These are phyloP conservation scores for Pythium brassicae DNA, from an alignment of 352 stramenopile genomes.

Conservation along the genomic window DNA sequence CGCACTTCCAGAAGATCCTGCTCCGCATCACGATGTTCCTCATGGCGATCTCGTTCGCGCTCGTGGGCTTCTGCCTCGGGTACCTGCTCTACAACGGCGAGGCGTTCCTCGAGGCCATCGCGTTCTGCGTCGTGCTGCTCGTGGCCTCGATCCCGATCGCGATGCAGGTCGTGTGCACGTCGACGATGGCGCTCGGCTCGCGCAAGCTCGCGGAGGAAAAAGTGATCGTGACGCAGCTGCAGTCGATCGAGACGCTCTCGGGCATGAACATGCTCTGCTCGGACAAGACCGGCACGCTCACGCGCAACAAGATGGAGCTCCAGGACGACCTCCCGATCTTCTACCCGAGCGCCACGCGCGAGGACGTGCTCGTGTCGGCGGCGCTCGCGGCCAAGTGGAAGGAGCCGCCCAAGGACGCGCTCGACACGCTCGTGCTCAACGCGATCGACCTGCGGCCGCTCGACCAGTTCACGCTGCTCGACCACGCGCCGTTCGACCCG, in stretches of 20 bases:
- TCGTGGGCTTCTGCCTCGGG: slow-evolving; percentile 85
- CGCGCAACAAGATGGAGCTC: slow-evolving; percentile 93
- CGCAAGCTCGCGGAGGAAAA: slow-evolving; percentile 88
- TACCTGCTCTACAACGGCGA: slow-evolving; percentile 85
- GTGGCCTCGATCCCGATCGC: slow-evolving; percentile 92
- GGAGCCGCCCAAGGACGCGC: slow-evolving; percentile 89
- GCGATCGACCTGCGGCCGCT: slow-evolving; percentile 80
- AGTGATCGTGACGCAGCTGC: slow-evolving; percentile 90
- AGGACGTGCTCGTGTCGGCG: slow-evolving; percentile 89
- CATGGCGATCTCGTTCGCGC: slow-evolving; percentile 78
- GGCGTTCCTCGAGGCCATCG: slow-evolving; percentile 70
- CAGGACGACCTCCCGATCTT: slow-evolving; percentile 91
- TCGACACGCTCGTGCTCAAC: slow-evolving; percentile 91
- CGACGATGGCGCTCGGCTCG: slow-evolving; percentile 91
- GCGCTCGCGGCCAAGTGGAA: slow-evolving; percentile 94
- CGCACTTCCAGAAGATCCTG: slow-evolving; percentile 90
- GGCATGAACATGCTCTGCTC: slow-evolving; percentile 94
- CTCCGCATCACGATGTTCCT: slow-evolving; percentile 91
- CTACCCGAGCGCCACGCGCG: slow-evolving; percentile 65
- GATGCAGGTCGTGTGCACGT: slow-evolving; percentile 92
- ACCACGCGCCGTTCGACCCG: slow-evolving; percentile 82
- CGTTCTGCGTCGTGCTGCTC: slow-evolving; percentile 88
- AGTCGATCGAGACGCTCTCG: slow-evolving; percentile 91
- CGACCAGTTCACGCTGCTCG: slow-evolving; percentile 79
- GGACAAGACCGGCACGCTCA: slow-evolving; percentile 96